Base-by-base conservation (phyloP, 768 basidiomycete genomes). In the Boletus coccyginus region DNA sequence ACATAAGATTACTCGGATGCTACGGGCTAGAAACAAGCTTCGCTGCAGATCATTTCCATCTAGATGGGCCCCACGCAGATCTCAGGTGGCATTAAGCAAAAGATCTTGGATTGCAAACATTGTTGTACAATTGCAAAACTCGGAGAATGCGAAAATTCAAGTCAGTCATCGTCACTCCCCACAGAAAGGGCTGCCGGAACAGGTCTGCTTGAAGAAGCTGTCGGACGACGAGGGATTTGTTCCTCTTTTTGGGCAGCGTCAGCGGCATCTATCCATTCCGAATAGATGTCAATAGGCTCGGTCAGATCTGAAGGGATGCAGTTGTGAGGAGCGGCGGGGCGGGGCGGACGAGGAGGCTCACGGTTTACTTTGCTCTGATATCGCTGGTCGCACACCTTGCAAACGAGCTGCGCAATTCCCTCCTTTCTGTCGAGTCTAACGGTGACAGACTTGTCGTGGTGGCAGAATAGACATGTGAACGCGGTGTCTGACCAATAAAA, bases 191-290 rank as follows among this genome's bases (percentile, higher is more conserved):
- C 69, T 5, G 67, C 70, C 0, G 71, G 73, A n/a, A 62, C 65
- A 19, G 68, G 62, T 63, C 78, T 70, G 48, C 78, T 80, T 1
- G 89, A 90, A 29, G 77, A 79, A 36, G 70, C 68, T 9, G 78
- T 74, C 3, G 82, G 78, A 42, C 85, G 81, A 39, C 83, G 82
- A 35, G 75, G 68, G 27, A 75, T 66, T 5, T 78, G 77, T 17
- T 81, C 82, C 47, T 87, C 84, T 56, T 77, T 81, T 68, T 91
- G 87, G 35, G 90, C 90, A 10, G 88, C 86, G 68, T 92, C 90
- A 7, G 90, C 88, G 47, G 90, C 90, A 68, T 92, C 90, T 59
- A 93, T 91, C 92, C 92, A 94, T 67, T 92, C 90, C 8, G 91
- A 92, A 69, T 92, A 94, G 32, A 94, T 90, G 70, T 94, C 92